Percentiles rank a stretch among this genome's conserved stretches.
These are phyloP conservation scores for Tothia fuscella DNA, from an alignment of 2,329 filamentous ascomycete genomes.

Conservation along the genomic window DNA sequence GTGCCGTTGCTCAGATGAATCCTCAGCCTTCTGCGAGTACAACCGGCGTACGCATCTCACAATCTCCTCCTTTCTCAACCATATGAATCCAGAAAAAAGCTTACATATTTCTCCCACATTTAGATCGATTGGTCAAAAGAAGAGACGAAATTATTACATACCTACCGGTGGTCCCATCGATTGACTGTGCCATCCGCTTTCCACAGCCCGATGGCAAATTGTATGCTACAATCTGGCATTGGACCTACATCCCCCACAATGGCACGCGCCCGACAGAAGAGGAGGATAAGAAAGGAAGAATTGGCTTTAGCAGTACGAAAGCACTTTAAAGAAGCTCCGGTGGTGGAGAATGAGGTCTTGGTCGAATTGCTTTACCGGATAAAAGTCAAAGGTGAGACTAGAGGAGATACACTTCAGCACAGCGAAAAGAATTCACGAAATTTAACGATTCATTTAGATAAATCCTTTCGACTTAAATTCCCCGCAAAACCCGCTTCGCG, in stretches of 20 bases:
- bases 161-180: conserved; percentile 62
- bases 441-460: too few species aligned
- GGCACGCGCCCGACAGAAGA: conserved; percentile 50
- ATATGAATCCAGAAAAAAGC: not conserved
- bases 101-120: conserved; percentile 12
- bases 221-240: conserved; percentile 45
- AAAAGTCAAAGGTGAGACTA: conserved; percentile 40
- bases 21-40: not conserved
- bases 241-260: conserved; percentile 66
- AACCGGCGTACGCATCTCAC: not conserved
- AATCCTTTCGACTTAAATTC: conserved; percentile 9
- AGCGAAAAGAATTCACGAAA: too few species aligned
- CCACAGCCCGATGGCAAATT: conserved; percentile 36
- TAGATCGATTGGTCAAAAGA: conserved; percentile 56
- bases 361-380: conserved; percentile 68
- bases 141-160: conserved; percentile 55
- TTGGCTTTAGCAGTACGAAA: conserved; percentile 62
- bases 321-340: conserved; percentile 69
- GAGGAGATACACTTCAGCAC: not conserved
- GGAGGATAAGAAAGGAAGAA: conserved; percentile 59
- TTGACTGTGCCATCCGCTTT: conserved; percentile 62
- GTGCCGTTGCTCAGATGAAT: not conserved
- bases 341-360: conserved; percentile 73
- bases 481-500: conserved; percentile 6
- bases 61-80: not conserved